phyloP scores from a whole-genome alignment of 192 early-diverging fungal species.

The Gamsiella multidivaricata region DNA sequence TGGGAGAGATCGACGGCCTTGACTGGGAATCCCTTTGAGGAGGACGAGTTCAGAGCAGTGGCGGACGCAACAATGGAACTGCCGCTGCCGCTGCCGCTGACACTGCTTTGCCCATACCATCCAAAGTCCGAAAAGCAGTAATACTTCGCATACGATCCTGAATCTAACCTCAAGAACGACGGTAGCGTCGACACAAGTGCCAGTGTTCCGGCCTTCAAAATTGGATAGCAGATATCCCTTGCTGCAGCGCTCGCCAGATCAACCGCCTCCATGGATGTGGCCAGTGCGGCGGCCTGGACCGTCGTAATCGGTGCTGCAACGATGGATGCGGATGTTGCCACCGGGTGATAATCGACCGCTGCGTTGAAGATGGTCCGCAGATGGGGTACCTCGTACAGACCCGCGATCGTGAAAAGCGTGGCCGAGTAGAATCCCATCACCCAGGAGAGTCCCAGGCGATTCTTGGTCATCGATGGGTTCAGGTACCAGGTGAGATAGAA shows the following conservation, averaged over 20 bases:
- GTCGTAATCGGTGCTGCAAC: background rate
- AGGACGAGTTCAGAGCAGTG: background rate
- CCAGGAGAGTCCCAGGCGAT: constrained; percentile 51
- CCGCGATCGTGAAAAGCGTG: constrained; percentile 25
- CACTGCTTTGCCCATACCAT: background rate
- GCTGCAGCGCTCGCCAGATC: background rate
- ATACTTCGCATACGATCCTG: constrained; percentile 16
- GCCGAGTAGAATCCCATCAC: constrained; percentile 44
- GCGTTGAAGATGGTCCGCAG: constrained; percentile 39
- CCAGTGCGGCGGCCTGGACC: background rate
- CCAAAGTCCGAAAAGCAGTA: constrained; percentile 41
- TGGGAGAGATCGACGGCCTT: no score
- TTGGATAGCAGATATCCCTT: constrained; percentile 19
- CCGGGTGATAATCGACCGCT: constrained; percentile 28
- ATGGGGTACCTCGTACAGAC: constrained; percentile 38
- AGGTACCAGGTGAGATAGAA: constrained; percentile 49
- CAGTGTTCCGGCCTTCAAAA: constrained; percentile 14
- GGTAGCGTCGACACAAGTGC: constrained; percentile 12
- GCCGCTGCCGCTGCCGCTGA: background rate
- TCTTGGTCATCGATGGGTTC: constrained; percentile 40
- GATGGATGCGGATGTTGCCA: background rate
- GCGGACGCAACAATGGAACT: no score
- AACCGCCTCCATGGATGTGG: background rate
- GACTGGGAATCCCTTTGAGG: no score
- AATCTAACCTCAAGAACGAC: constrained; percentile 34